Evolutionary conservation across 2,329 filamentous ascomycete genomes (phyloP).

Genomic region (Trichoderma asperellum): DNA sequence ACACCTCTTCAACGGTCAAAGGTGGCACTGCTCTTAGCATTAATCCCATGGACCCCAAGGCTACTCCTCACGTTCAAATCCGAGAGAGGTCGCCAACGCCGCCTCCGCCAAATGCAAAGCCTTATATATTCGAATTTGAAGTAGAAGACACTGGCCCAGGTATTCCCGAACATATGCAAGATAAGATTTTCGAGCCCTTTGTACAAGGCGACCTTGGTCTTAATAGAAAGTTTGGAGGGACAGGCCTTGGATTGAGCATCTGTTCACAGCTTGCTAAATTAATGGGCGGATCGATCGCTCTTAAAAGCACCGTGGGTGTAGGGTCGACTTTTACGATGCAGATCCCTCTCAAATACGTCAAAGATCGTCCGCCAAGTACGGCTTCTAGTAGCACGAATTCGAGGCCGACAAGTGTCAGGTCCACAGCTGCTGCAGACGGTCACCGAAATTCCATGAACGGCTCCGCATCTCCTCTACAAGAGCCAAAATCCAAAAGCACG

Average conservation of each 20-base stretch:
- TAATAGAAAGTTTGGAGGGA: constrained; percentile 88
- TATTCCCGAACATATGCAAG: constrained; percentile 75
- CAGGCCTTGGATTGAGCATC: constrained; percentile 85
- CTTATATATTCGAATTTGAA: constrained; percentile 82
- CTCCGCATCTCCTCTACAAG: constrained; percentile 29
- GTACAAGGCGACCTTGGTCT: constrained; percentile 89
- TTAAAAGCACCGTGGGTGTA: constrained; percentile 71
- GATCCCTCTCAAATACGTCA: constrained; percentile 78
- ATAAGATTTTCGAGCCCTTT: constrained; percentile 90
- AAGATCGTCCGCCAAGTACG: constrained; percentile 59
- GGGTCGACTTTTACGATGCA: constrained; percentile 83
- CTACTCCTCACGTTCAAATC: constrained; percentile 51
- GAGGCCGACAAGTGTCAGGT: constrained; percentile 52
- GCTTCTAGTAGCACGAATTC: constrained; percentile 59
- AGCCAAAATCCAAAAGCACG: constrained; percentile 27
- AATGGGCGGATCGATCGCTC: constrained; percentile 77
- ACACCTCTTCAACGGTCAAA: constrained; percentile 37
- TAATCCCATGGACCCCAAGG: constrained; percentile 64
- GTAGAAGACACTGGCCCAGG: constrained; percentile 88
- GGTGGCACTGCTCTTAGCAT: constrained; percentile 61
- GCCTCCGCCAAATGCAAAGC: constrained; percentile 64
- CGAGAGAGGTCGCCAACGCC: constrained; percentile 63
- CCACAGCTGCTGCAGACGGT: constrained; percentile 47
- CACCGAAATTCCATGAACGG: constrained; percentile 39
- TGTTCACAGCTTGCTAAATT: constrained; percentile 82